phyloP scores from a whole-genome alignment of 768 basidiomycete species.

The Termitomyces sp. region DNA sequence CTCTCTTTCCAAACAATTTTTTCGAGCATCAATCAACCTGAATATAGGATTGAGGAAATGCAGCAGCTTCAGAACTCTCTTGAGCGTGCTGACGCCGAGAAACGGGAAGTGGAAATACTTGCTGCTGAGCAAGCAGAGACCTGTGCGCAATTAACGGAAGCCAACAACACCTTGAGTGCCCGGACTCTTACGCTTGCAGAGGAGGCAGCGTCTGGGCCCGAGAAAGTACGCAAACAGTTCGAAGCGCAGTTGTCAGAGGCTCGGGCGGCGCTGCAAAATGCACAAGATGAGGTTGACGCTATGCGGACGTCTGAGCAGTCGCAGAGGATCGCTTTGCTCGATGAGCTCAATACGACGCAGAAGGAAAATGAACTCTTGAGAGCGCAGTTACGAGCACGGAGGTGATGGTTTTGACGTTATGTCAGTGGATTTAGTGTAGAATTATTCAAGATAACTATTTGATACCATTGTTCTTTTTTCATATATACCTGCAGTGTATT shows the following conservation, averaged over 20 bases:
- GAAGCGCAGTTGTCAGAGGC: slow-evolving; percentile 59
- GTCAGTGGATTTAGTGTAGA: not conserved
- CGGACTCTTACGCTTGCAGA: slow-evolving; percentile 65
- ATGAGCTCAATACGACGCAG: slow-evolving; percentile 82
- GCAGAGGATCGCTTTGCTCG: slow-evolving; percentile 79
- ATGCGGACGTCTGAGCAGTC: slow-evolving; percentile 69
- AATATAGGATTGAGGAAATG: slow-evolving; percentile 59
- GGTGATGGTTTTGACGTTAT: slow-evolving; percentile 22
- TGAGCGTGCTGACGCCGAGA: slow-evolving; percentile 56
- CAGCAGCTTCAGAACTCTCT: slow-evolving; percentile 52
- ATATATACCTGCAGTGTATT: not conserved
- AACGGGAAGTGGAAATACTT: slow-evolving; percentile 60
- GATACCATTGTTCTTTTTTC: not conserved
- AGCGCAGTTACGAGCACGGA: slow-evolving; percentile 61
- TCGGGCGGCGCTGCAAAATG: slow-evolving; percentile 53
- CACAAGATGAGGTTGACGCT: slow-evolving; percentile 62
- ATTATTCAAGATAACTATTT: not conserved
- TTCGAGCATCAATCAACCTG: slow-evolving; percentile 8
- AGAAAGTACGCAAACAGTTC: slow-evolving; percentile 55
- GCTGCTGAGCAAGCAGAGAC: slow-evolving; percentile 73
- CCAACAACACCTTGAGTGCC: slow-evolving; percentile 73
- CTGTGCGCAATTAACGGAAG: slow-evolving; percentile 66
- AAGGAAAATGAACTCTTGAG: slow-evolving; percentile 69
- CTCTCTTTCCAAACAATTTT: slow-evolving; percentile 1
- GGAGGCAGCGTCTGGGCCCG: slow-evolving; percentile 54